Evolutionary conservation across 169 alveolate genomes (phyloP).

Genomic region (Eimeria praecox): DNA sequence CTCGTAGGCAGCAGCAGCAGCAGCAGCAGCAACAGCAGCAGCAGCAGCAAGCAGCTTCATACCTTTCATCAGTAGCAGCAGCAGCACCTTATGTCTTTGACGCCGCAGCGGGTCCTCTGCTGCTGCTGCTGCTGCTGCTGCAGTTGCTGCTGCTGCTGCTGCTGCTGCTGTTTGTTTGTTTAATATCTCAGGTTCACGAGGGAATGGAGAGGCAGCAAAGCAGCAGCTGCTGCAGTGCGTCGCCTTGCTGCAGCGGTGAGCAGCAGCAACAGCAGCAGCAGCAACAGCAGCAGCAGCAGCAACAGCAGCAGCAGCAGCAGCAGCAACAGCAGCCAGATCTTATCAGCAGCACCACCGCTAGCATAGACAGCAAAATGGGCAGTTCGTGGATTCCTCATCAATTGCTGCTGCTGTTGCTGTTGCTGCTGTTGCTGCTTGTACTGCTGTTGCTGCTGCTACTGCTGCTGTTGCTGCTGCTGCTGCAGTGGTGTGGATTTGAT

Average conservation of each 20-base stretch:
- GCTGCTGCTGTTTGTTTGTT: background rate
- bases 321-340: background rate
- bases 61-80: background rate
- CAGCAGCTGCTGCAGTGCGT: conserved; percentile 65
- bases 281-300: conserved; percentile 23
- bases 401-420: too few relatives aligned
- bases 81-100: background rate
- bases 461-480: background rate
- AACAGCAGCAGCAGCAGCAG: background rate
- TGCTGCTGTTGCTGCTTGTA: too few relatives aligned
- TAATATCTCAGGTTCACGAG: background rate
- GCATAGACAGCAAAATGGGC: too few relatives aligned
- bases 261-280: conserved; percentile 66
- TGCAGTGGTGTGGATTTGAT: conserved; percentile 15
- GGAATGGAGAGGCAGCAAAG: background rate
- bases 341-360: background rate
- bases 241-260: conserved; percentile 34
- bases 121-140: conserved; percentile 3
- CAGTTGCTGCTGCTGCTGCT: background rate
- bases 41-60: conserved; percentile 14
- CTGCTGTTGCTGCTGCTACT: background rate
- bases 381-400: too few relatives aligned
- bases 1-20: conserved; percentile 40
- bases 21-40: conserved; percentile 38
- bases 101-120: background rate